Evolutionary conservation across 306 rosid genomes (phyloP).

Genomic region (Sicyos baderoa): DNA sequence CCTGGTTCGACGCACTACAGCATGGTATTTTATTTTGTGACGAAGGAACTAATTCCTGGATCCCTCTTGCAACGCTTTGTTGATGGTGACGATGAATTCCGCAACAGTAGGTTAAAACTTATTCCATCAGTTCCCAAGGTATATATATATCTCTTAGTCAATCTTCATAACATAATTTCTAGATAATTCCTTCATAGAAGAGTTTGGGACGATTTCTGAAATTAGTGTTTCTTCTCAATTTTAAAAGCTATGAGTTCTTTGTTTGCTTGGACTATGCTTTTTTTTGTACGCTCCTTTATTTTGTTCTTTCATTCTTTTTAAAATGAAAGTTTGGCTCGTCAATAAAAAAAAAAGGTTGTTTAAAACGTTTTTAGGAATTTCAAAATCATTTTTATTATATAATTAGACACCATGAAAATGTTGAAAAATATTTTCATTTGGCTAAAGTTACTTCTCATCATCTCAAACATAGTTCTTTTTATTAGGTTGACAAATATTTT

Average conservation of each 20-base stretch:
- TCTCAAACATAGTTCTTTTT: neutral
- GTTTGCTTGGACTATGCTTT: too few relatives aligned
- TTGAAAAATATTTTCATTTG: neutral
- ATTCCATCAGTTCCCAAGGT: conserved; percentile 99
- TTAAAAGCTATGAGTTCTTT: neutral
- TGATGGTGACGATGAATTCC: conserved; percentile 96
- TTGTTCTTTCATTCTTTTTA: too few relatives aligned
- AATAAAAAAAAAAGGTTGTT: too few relatives aligned
- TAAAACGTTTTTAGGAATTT: neutral
- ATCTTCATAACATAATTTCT: neutral
- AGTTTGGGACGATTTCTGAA: neutral
- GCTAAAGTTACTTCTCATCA: neutral
- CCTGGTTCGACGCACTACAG: conserved; percentile 93
- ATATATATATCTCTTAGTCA: conserved; percentile 20
- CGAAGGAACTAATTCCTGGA: conserved; percentile 68
- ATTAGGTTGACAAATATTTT: too few relatives aligned
- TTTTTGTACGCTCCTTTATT: too few relatives aligned
- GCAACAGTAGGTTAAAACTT: conserved; percentile 91
- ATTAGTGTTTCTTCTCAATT: neutral
- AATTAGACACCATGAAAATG: neutral
- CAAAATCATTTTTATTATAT: neutral
- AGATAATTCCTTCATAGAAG: neutral
- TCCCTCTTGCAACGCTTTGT: conserved; percentile 94
- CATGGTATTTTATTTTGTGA: conserved; percentile 95
- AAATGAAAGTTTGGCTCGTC: too few relatives aligned